Base-by-base conservation (phyloP, 164 flowering plant genomes). In the Stephania japonica region DNA sequence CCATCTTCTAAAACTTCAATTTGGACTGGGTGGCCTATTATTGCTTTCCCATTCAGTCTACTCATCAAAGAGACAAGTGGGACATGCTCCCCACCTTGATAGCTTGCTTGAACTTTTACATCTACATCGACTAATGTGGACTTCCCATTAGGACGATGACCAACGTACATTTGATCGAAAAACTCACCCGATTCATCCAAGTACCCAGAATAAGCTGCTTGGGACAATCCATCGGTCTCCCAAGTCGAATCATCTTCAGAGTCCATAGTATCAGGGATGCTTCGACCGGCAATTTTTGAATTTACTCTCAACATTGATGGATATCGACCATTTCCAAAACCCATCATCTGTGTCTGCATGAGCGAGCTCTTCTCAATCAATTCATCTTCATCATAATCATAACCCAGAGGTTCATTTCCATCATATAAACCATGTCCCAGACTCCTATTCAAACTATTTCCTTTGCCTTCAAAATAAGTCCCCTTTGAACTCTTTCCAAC, bases 1-100 rank as follows among this genome's bases (percentile, higher is more conserved):
- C 94, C 88, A 50, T 90, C 89, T 80, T 80, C 86, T 19, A 93
- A 50, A 38, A 70, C 78, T 83, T 89, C 91, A 49, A 93, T 77
- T 78, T 84, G 88, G 68, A 93, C 74, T 14, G 98, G 94, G 70
- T 91, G 98, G 42, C 99, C 99, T 25, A 95, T 76, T 41, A 93
- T 91, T 75, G 98, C 90, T 80, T 83, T 84, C 38, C 94, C 94
- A 83, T 90, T 83, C 70, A 87, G 76, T 79, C 86, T 84, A 78
- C 99, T 93, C 90, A 84, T 84, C 64, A 93, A 77, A 43, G 94
- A 91, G 56, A 95, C 88, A 69, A 90, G 81, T 24, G 98, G 98
- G 56, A 91, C 97, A 67, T 80, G 90, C 79, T 85, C 93, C 61
- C 38, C 38, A 4, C 84, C 84, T 76, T 84, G 88, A 76, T 85